Evolutionary conservation across 805 yeast species (phyloP).

Genomic region (Jamesozyma spencerorum): DNA sequence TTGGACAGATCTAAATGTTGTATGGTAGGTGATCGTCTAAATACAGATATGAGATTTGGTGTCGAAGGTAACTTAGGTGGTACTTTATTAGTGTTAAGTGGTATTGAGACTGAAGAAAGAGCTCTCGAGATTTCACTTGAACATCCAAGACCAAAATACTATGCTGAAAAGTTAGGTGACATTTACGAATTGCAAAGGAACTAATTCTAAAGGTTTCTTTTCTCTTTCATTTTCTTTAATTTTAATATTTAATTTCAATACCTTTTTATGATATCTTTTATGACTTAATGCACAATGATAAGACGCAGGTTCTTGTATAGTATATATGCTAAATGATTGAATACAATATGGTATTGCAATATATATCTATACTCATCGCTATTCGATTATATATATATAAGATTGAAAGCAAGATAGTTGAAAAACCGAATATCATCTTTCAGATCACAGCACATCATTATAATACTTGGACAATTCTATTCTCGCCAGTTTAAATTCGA

Average conservation of each 20-base stretch:
- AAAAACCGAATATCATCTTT: too few species aligned
- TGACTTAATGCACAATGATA: too few species aligned
- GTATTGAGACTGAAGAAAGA: conserved; percentile 71
- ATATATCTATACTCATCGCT: too few species aligned
- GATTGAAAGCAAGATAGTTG: too few species aligned
- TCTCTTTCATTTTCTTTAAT: neutral
- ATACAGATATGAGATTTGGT: conserved; percentile 93
- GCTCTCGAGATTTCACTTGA: conserved; percentile 34
- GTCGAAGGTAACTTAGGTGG: conserved; percentile 70
- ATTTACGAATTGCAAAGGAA: conserved; percentile 41
- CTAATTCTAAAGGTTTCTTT: neutral
- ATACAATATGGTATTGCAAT: too few species aligned
- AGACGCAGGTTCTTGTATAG: too few species aligned
- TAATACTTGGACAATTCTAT: conserved; percentile 40
- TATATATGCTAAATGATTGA: too few species aligned
- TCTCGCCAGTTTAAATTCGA: conserved; percentile 38
- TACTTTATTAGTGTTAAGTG: conserved; percentile 81
- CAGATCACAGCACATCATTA: conserved; percentile 25
- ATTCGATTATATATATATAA: too few species aligned
- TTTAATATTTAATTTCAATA: neutral
- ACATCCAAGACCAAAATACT: conserved; percentile 50
- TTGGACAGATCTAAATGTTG: conserved; percentile 54
- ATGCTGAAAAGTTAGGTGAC: conserved; percentile 68
- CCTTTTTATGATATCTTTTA: neutral
- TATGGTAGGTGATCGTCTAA: conserved; percentile 93